Conservation (phyloP, 352 stramenopile species). For the Phytophthora quininea region DNA sequence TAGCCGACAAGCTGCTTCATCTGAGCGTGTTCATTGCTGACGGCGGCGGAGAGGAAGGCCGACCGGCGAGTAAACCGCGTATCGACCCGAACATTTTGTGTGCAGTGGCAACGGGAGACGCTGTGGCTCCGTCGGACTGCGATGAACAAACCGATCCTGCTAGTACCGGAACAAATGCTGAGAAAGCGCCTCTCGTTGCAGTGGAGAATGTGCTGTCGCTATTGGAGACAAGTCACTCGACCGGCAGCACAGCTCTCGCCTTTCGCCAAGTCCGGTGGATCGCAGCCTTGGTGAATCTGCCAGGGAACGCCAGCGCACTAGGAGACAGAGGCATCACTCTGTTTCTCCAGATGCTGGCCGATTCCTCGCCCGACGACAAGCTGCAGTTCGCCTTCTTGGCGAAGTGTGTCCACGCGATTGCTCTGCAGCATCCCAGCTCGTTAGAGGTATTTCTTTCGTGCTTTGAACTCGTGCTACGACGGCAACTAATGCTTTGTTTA, state of each 20-base stretch:
- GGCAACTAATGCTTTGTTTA: neutral
- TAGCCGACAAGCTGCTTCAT: constrained; percentile 67
- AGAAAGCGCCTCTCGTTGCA: constrained; percentile 39
- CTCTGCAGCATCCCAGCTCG: constrained; percentile 34
- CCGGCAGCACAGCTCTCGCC: constrained; percentile 16
- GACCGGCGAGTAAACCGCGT: neutral
- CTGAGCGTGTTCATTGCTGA: constrained; percentile 35
- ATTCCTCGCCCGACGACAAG: constrained; percentile 15
- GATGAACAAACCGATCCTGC: constrained; percentile 1
- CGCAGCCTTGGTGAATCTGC: constrained; percentile 41
- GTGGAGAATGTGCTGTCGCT: constrained; percentile 42
- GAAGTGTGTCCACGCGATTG: constrained; percentile 51
- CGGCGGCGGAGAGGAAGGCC: neutral
- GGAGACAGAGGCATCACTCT: constrained; percentile 39
- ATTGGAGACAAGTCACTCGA: constrained; percentile 33
- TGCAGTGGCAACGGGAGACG: constrained; percentile 15
- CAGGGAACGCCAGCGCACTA: constrained; percentile 46
- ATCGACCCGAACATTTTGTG: constrained; percentile 34
- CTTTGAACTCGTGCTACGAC: neutral
- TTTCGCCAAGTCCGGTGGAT: constrained; percentile 69
- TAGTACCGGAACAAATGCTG: neutral
- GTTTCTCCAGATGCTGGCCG: constrained; percentile 43
- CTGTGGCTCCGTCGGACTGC: neutral
- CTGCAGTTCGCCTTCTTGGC: constrained; percentile 51
- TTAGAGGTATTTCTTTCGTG: constrained; percentile 41